Evolutionary conservation across 306 rosid species (phyloP).

Genomic region (Luffa aegyptiaca): DNA sequence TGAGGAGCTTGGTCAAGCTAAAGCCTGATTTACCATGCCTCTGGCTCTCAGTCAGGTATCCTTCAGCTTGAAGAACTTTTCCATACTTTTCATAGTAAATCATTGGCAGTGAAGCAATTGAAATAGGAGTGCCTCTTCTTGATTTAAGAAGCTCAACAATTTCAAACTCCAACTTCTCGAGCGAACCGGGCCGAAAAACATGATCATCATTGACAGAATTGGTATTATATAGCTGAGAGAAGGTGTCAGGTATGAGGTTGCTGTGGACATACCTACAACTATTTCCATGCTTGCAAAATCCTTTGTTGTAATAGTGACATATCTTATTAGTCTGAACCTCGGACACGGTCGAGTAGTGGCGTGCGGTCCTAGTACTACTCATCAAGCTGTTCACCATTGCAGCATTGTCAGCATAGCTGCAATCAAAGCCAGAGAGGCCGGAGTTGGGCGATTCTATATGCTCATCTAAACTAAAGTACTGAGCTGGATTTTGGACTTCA

Average conservation of each 20-base stretch:
- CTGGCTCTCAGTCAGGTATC: constrained; percentile 85
- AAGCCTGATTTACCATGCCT: constrained; percentile 84
- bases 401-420: constrained; percentile 26
- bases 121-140: constrained; percentile 57
- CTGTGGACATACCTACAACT: constrained; percentile 59
- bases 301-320: constrained; percentile 68
- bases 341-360: constrained; percentile 21
- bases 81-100: constrained; percentile 65
- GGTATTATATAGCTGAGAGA: constrained; percentile 23
- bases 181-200: constrained; percentile 35
- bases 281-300: constrained; percentile 75
- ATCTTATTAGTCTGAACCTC: constrained; percentile 37
- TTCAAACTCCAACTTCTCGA: constrained; percentile 62
- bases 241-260: constrained; percentile 29
- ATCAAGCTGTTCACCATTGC: constrained; percentile 5
- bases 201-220: constrained; percentile 37
- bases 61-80: constrained; percentile 72
- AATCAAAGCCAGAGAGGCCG: constrained; percentile 22
- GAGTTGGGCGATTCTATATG: constrained; percentile 25
- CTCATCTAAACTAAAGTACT: constrained; percentile 32
- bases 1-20: constrained; percentile 74
- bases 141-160: constrained; percentile 50
- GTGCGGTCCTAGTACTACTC: constrained; percentile 14
- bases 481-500: constrained; percentile 33
- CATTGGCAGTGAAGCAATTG: constrained; percentile 81